Evolutionary conservation across 805 yeast species (phyloP).

Genomic region (Cyberlindnera mycetangii): DNA sequence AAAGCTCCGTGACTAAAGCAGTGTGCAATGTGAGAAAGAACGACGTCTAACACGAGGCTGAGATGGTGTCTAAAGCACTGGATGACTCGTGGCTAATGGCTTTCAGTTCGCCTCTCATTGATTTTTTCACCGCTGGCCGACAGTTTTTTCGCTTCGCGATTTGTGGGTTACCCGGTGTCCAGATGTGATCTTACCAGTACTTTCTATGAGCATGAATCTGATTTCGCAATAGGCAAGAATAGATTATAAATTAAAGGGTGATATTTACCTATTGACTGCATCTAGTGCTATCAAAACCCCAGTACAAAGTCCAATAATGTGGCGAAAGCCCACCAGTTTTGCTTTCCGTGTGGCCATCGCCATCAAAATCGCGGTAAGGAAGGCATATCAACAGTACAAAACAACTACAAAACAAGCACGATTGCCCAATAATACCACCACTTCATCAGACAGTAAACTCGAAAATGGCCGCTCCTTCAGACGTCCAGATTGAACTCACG

Average conservation of each 20-base stretch:
- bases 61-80: not conserved
- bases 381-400: not conserved
- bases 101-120: constrained; percentile 1
- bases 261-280: too few species aligned
- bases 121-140: constrained; percentile 16
- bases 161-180: constrained; percentile 4
- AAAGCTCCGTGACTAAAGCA: not conserved
- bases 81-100: not conserved
- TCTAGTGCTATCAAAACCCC: too few species aligned
- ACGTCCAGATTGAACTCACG: constrained; percentile 5
- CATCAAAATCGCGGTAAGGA: not conserved
- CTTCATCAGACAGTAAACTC: not conserved
- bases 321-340: not conserved
- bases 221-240: too few species aligned
- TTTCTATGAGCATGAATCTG: not conserved
- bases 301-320: too few species aligned
- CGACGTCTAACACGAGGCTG: not conserved
- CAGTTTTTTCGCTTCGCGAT: constrained; percentile 11
- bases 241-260: too few species aligned
- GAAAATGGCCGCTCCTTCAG: not conserved
- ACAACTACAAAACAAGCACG: not conserved
- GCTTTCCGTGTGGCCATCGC: not conserved
- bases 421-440: not conserved
- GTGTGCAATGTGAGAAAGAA: not conserved
- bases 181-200: not conserved